These are phyloP conservation scores for Cryptococcus sp. DNA, from an alignment of 1,284 basidiomycete genomes.

Conservation along the genomic window DNA sequence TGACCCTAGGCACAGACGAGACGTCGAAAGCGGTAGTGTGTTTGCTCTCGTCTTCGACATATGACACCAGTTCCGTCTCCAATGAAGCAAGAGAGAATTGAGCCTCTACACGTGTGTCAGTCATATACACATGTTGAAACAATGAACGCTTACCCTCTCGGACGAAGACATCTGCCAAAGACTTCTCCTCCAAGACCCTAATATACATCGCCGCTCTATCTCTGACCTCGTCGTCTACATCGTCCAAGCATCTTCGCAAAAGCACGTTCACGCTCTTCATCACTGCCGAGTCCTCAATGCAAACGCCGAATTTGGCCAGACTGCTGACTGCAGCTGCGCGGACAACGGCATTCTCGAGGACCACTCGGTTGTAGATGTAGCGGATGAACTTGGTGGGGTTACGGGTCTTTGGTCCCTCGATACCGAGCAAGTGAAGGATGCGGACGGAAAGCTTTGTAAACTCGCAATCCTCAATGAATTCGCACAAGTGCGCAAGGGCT, in stretches of 20 bases:
- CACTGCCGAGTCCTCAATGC: constrained; percentile 73
- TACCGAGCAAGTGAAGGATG: constrained; percentile 89
- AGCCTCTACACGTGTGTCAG: constrained; percentile 65
- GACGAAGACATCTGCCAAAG: constrained; percentile 80
- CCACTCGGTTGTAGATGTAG: constrained; percentile 99
- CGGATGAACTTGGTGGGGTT: constrained; percentile 98
- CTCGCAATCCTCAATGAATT: constrained; percentile 99
- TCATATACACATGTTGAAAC: not conserved
- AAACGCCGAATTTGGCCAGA: constrained; percentile 95
- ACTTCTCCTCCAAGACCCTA: constrained; percentile 75
- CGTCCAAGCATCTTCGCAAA: constrained; percentile 87
- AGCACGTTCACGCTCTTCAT: constrained; percentile 86
- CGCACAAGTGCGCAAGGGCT: constrained; percentile 97
- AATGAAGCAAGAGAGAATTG: constrained; percentile 84
- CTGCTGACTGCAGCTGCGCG: constrained; percentile 93
- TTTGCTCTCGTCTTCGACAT: constrained; percentile 77
- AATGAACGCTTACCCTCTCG: constrained; percentile 71
- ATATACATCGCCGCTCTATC: constrained; percentile 96
- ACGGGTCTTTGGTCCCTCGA: constrained; percentile 92
- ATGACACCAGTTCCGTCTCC: constrained; percentile 82
- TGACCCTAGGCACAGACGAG: constrained; percentile 82
- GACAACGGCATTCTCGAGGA: constrained; percentile 97
- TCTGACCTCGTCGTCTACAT: constrained; percentile 98
- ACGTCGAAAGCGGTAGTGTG: constrained; percentile 73
- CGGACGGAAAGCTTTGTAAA: constrained; percentile 99